Percentiles rank a stretch among this genome's conserved stretches.
phyloP scores from a whole-genome alignment of 192 early-diverging fungal species.

The Hyaloraphidium curvatum region DNA sequence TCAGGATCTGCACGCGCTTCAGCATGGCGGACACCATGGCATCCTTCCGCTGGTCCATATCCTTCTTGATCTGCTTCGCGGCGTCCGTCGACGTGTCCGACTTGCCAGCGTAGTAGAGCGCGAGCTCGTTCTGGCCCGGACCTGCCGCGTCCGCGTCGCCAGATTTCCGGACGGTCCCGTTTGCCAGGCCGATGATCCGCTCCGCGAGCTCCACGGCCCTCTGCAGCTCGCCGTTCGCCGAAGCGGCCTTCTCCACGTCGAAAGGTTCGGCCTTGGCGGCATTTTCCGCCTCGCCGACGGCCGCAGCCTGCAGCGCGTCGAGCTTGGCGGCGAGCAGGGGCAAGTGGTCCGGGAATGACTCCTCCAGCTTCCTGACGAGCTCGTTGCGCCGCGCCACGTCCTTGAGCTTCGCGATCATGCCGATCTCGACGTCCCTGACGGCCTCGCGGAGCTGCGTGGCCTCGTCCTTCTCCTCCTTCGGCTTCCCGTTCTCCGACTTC shows the following conservation, averaged over 20 bases:
- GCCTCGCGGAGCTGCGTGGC: slow-evolving; percentile 35
- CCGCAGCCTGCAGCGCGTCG: too few relatives aligned
- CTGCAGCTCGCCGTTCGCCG: neutral
- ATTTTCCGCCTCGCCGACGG: slow-evolving; percentile 26
- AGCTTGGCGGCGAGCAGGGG: slow-evolving; percentile 30
- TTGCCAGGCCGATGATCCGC: slow-evolving; percentile 27
- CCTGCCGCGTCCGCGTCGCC: too few relatives aligned
- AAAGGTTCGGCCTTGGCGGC: slow-evolving; percentile 17
- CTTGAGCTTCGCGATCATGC: slow-evolving; percentile 60
- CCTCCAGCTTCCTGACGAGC: slow-evolving; percentile 37
- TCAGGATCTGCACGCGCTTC: slow-evolving; percentile 32
- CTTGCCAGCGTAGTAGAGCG: slow-evolving; percentile 40
- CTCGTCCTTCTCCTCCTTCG: slow-evolving; percentile 24
- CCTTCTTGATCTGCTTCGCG: slow-evolving; percentile 33
- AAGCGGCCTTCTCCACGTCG: slow-evolving; percentile 19
- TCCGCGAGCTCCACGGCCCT: slow-evolving; percentile 6
- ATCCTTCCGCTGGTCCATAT: slow-evolving; percentile 52
- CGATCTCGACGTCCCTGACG: slow-evolving; percentile 56
- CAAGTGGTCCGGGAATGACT: slow-evolving; percentile 32
- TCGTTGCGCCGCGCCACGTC: slow-evolving; percentile 30
- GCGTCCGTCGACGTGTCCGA: slow-evolving; percentile 21
- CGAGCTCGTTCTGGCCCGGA: slow-evolving; percentile 41
- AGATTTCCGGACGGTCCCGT: too few relatives aligned
- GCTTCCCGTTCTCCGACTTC: slow-evolving; percentile 14
- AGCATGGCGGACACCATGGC: slow-evolving; percentile 39